Conservation (phyloP, 768 basidiomycete genomes). For the Vararia minispora region DNA sequence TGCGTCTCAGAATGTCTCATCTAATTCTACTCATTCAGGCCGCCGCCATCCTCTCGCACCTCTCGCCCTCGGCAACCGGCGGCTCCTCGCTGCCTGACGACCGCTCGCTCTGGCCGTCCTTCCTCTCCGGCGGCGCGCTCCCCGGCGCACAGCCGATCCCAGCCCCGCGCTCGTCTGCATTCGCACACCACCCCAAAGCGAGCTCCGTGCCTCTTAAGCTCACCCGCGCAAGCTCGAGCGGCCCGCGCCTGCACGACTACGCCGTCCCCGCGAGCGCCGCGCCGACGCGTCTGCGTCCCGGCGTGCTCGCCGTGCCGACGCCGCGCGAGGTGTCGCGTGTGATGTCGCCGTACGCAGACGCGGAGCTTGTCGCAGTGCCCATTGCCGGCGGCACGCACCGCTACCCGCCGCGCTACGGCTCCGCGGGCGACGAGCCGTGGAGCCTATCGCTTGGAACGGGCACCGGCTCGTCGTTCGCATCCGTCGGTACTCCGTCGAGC, state of each 20-base stretch:
- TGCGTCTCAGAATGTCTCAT: conserved; percentile 8
- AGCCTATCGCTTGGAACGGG: conserved; percentile 20
- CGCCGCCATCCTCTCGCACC: conserved; percentile 87
- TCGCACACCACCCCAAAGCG: conserved; percentile 25
- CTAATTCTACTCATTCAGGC: conserved; percentile 39
- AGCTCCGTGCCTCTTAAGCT: conserved; percentile 39
- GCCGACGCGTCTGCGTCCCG: conserved; percentile 52
- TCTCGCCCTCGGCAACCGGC: conserved; percentile 54
- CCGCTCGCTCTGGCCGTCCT: conserved; percentile 85
- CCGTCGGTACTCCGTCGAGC: conserved; percentile 16
- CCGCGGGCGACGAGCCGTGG: conserved; percentile 23
- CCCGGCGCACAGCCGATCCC: conserved; percentile 32
- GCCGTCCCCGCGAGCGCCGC: conserved; percentile 31
- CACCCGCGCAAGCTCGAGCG: conserved; percentile 23
- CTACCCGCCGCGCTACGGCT: conserved; percentile 25
- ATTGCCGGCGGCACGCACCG: conserved; percentile 17
- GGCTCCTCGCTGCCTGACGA: conserved; percentile 85
- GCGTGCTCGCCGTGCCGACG: conserved; percentile 33
- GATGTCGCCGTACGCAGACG: neutral
- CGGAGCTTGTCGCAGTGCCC: conserved; percentile 26
- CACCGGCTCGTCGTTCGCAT: conserved; percentile 26
- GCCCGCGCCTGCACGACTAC: conserved; percentile 61
- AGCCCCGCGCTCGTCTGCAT: conserved; percentile 10
- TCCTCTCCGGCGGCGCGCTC: conserved; percentile 59
- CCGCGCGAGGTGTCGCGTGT: neutral